Base-by-base conservation (phyloP, 805 yeast genomes). In the Millerozyma miso region DNA sequence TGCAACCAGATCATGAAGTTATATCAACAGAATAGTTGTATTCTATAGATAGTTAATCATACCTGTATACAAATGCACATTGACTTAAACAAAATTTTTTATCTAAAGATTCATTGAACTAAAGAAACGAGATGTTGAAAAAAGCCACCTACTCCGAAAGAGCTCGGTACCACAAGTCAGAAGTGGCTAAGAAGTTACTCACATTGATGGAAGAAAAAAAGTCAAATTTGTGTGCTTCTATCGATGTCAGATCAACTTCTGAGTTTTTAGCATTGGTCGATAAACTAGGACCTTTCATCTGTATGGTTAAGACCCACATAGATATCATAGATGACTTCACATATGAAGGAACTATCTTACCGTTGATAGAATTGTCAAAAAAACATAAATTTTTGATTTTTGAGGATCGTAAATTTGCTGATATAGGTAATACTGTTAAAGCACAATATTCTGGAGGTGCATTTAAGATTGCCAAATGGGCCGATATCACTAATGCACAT, bases 371-470 rank as follows among this genome's bases (percentile, higher is more conserved):
- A 41, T 71, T 93, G 26, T 79, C 97, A 16, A 69, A 79, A 53
- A 88, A 89, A 58, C 91, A 90, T 69, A 80, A 85, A 50, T 93
- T 93, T 58, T 68, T 93, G 74, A 84, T 93, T 51, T 93, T 93
- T 60, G 99, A 93, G 68, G 99, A 93, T 67, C 78, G 99, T 50
- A 93, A 93, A 68, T 93, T 93, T 65, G 99, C 99, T 18, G 99
- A 93, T 64, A 93, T 93, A 54, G 99, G 99, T 14, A 88, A 90
- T 59, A 93, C 99, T 1, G 99, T 93, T 42, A 90, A 91, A 67
- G 78, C 88, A 36, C 99, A 93, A 65, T 93, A 91, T 64, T 71
- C 85, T 26, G 88, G 95, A 32, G 99, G 99, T 36, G 83, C 88
- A 8, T 89, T 80, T 70, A 81, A 79, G 58, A 91, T 91, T 47